phyloP scores from a whole-genome alignment of 2,329 filamentous ascomycete genomes.

The Aspergillus hiratsukae region DNA sequence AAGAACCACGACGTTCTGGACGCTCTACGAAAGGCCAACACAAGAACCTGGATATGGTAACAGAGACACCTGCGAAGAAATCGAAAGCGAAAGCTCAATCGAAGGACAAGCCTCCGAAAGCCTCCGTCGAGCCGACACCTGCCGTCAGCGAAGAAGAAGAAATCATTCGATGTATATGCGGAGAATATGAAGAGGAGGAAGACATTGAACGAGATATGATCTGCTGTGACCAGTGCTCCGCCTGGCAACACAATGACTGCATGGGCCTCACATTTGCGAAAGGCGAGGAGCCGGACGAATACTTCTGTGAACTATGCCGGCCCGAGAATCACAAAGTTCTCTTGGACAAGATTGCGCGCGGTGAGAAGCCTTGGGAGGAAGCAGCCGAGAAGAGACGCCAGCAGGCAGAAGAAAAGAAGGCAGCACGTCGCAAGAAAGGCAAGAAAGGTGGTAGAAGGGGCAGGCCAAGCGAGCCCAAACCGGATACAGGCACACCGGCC shows the following conservation, averaged over 20 bases:
- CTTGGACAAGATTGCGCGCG: constrained; percentile 69
- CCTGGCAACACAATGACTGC: constrained; percentile 97
- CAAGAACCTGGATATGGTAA: constrained; percentile 72
- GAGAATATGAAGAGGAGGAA: constrained; percentile 77
- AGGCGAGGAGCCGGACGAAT: constrained; percentile 72
- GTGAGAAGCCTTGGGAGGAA: constrained; percentile 83
- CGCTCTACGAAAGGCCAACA: constrained; percentile 96
- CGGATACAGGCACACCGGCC: constrained; percentile 41
- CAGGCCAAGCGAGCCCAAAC: constrained; percentile 58
- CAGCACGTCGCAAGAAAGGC: constrained; percentile 54
- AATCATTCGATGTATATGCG: constrained; percentile 89
- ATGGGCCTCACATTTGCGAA: constrained; percentile 78
- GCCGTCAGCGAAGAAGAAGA: constrained; percentile 54
- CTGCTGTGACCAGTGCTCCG: constrained; percentile 84
- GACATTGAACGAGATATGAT: constrained; percentile 91
- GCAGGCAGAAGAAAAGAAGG: constrained; percentile 55
- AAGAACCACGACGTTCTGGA: constrained; percentile 88
- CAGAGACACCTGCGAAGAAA: constrained; percentile 53
- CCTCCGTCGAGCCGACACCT: constrained; percentile 44
- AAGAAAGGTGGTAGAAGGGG: constrained; percentile 57
- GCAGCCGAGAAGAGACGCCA: constrained; percentile 60
- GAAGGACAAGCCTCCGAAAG: constrained; percentile 44
- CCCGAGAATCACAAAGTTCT: constrained; percentile 80
- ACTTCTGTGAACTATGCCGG: constrained; percentile 87
- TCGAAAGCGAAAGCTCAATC: constrained; percentile 44